These are phyloP conservation scores for Chalaropsis thielavioides DNA, from an alignment of 2,329 filamentous ascomycete species.

Conservation along the genomic window DNA sequence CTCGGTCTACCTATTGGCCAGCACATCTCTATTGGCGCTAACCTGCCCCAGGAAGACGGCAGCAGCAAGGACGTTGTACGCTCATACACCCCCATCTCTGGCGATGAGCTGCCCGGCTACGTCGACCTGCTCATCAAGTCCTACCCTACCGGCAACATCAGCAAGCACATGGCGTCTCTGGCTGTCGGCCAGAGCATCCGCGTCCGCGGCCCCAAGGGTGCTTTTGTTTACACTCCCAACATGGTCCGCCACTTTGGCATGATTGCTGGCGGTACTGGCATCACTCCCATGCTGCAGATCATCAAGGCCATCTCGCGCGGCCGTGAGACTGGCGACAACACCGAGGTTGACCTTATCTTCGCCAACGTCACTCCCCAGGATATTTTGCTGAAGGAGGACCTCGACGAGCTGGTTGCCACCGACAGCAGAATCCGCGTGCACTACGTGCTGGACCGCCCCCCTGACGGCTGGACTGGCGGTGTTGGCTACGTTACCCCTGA, in stretches of 20 bases:
- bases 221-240: slow-evolving; percentile 94
- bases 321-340: slow-evolving; percentile 63
- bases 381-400: slow-evolving; percentile 82
- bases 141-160: slow-evolving; percentile 95
- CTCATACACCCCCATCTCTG: slow-evolving; percentile 84
- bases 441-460: slow-evolving; percentile 94
- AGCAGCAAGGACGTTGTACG: slow-evolving; percentile 70
- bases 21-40: slow-evolving; percentile 90
- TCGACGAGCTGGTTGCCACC: slow-evolving; percentile 62
- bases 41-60: slow-evolving; percentile 52
- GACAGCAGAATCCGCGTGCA: slow-evolving; percentile 75
- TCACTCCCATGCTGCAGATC: slow-evolving; percentile 96
- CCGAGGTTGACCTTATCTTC: slow-evolving; percentile 87
- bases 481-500: slow-evolving; percentile 90
- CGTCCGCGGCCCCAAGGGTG: slow-evolving; percentile 87
- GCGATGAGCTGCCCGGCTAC: slow-evolving; percentile 76
- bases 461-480: slow-evolving; percentile 78
- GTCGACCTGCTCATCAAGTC: slow-evolving; percentile 97
- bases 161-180: slow-evolving; percentile 74
- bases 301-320: slow-evolving; percentile 79
- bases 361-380: slow-evolving; percentile 90
- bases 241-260: slow-evolving; percentile 95
- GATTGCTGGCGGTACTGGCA: slow-evolving; percentile 94
- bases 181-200: slow-evolving; percentile 76
- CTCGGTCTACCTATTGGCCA: slow-evolving; percentile 96